A percentile compares a stretch with the other conserved stretches of the same genome.
Evolutionary conservation across 768 basidiomycete species (phyloP).

Genomic region (Suillus luteus): DNA sequence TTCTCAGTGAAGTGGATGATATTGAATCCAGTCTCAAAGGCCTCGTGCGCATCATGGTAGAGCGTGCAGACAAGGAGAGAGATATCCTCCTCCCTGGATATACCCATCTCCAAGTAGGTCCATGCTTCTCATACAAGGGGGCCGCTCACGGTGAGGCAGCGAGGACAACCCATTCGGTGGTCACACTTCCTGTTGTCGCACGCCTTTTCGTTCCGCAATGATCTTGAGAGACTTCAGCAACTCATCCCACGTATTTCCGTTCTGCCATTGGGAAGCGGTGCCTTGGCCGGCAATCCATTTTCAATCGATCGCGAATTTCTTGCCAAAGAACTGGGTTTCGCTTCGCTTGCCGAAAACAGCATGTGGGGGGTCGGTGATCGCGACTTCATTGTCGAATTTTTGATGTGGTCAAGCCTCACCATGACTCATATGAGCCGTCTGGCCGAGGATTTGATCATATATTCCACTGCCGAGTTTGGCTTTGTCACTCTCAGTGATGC

Average conservation of each 20-base stretch:
- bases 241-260: slow-evolving; percentile 89
- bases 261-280: slow-evolving; percentile 91
- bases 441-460: slow-evolving; percentile 95
- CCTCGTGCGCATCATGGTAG: slow-evolving; percentile 85
- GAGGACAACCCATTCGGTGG: slow-evolving; percentile 98
- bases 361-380: slow-evolving; percentile 96
- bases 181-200: slow-evolving; percentile 95
- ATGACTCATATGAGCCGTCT: slow-evolving; percentile 94
- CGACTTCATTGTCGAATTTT: slow-evolving; percentile 95
- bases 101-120: slow-evolving; percentile 89
- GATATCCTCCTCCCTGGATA: slow-evolving; percentile 93
- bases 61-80: slow-evolving; percentile 92
- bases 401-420: slow-evolving; percentile 93
- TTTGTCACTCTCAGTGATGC: slow-evolving; percentile 97
- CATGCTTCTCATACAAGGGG: background rate
- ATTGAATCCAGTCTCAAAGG: slow-evolving; percentile 71
- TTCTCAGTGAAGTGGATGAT: slow-evolving; percentile 73
- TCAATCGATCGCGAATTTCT: slow-evolving; percentile 92
- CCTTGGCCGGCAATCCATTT: slow-evolving; percentile 97
- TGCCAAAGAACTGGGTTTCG: slow-evolving; percentile 86
- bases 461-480: slow-evolving; percentile 96
- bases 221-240: slow-evolving; percentile 82
- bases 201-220: slow-evolving; percentile 89
- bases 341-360: slow-evolving; percentile 90
- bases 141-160: slow-evolving; percentile 46